Evolutionary conservation across 306 rosid genomes (phyloP).

Genomic region (Prunus kanzakura): DNA sequence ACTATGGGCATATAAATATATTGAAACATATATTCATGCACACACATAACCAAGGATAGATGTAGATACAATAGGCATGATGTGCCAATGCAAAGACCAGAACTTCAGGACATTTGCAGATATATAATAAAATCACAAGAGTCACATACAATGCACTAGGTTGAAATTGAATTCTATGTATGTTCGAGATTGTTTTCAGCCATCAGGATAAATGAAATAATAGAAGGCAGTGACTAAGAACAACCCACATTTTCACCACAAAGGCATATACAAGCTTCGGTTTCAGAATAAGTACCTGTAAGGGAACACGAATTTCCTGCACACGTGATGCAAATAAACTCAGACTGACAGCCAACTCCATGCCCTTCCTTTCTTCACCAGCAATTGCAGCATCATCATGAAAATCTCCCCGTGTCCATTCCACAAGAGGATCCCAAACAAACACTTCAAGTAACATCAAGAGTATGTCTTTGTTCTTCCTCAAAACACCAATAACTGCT

Average conservation of each 20-base stretch:
- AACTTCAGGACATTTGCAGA: neutral
- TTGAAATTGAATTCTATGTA: slow-evolving; percentile 13
- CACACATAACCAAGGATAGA: neutral
- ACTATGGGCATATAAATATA: neutral
- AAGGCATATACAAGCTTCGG: slow-evolving; percentile 4
- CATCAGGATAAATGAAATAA: neutral
- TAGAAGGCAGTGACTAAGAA: neutral
- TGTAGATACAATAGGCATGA: neutral
- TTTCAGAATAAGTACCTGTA: slow-evolving; percentile 52
- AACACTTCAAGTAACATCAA: slow-evolving; percentile 89
- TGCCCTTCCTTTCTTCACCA: slow-evolving; percentile 97
- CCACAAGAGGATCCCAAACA: slow-evolving; percentile 96
- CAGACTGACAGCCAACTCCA: slow-evolving; percentile 98
- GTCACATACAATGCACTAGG: neutral
- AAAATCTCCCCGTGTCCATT: slow-evolving; percentile 97
- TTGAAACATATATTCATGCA: neutral
- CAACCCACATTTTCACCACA: neutral
- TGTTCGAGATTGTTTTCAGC: neutral
- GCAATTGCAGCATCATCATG: slow-evolving; percentile 97
- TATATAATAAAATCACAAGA: neutral
- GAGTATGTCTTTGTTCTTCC: slow-evolving; percentile 86
- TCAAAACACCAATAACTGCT: slow-evolving; percentile 67
- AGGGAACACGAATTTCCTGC: slow-evolving; percentile 95
- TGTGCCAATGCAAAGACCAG: neutral
- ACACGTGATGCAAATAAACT: slow-evolving; percentile 97